Base-by-base conservation (phyloP, 2,329 filamentous ascomycete species). In the Purpureocillium takamizusanense region DNA sequence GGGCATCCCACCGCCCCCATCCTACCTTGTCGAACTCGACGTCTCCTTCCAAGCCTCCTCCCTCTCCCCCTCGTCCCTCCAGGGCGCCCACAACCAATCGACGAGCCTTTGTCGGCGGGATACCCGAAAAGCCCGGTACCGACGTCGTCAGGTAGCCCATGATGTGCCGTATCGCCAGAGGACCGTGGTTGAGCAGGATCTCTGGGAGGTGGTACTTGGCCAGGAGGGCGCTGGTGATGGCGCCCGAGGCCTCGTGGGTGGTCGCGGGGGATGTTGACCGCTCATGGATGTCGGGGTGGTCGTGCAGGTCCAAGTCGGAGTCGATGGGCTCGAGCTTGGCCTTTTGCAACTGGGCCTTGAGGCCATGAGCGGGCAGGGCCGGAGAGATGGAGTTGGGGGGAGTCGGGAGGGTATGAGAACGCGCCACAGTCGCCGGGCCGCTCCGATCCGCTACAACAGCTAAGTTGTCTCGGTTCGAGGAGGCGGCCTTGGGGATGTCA, bases 371-470 rank as follows among this genome's bases (percentile, higher is more conserved):
- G 52, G 83, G 81, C 49, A 95, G 74, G 51, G 78, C 82, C 35
- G 90, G 90, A 45, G 89, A 95, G 60, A 95, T 88, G 63, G 89
- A 95, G 70, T 90, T 94, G 44, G 90, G 90, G 57, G 90, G 90
- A 60, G 90, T 95, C 46, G 85, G 87, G 55, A 95, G 78, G 60
- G 77, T 70, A 52, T 74, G 70, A 67, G 66, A 62, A 65, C 64
- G 69, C 67, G 75, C 75, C 73, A 76, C 63, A 65, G 61, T 66
- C 62, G 56, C 69, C 72, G 74, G 66, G 61, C 77, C 72, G 53
- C 72, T 75, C 68, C 71, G 70, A 63, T 74, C 74, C 72, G 76
- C 76, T 79, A 81, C 77, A 79, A 66, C 77, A 81, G 76, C 67
- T 61, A 82, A 82, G 76, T 74, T 76, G 76, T 82, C 77, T 80